A percentile compares a stretch with the other conserved stretches of the same genome.
These are phyloP conservation scores for Cordyceps tenuipes DNA, from an alignment of 2,329 filamentous ascomycete species.

Conservation along the genomic window DNA sequence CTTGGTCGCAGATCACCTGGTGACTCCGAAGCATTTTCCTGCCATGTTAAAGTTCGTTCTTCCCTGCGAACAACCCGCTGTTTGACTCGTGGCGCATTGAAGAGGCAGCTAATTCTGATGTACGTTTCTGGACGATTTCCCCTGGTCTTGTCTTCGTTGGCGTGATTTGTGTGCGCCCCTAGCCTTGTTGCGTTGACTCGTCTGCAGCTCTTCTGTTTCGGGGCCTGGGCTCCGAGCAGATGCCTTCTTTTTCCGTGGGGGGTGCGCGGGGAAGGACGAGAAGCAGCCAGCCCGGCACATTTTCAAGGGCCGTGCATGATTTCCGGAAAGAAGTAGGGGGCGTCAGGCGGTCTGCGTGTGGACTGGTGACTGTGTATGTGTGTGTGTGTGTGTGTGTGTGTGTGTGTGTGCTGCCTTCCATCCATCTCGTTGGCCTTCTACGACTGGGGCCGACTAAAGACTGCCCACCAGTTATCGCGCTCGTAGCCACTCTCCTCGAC, in stretches of 20 bases:
- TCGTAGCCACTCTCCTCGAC: constrained; percentile 83
- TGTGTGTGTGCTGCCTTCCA: no score
- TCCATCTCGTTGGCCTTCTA: background rate
- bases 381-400: background rate
- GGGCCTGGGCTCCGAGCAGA: background rate
- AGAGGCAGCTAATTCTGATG: no score
- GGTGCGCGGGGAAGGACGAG: background rate
- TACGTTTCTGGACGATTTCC: no score
- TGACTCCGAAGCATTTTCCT: no score
- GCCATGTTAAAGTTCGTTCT: no score
- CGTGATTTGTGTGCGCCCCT: no score
- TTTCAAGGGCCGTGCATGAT: background rate
- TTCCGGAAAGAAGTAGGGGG: background rate
- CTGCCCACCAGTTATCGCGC: constrained; percentile 97
- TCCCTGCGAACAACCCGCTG: no score
- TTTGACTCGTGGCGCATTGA: no score
- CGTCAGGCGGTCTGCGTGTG: constrained; percentile 5
- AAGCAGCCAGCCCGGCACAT: background rate
- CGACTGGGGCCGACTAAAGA: constrained; percentile 32
- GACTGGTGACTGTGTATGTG: background rate
- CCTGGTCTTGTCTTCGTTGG: no score
- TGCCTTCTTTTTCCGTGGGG: background rate
- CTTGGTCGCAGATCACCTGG: no score
- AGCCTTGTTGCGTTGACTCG: background rate
- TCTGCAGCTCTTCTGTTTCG: background rate